A percentile compares a stretch with the other conserved stretches of the same genome.
Conservation (phyloP, 805 yeast species). For the Priceomyces fermenticarens region DNA sequence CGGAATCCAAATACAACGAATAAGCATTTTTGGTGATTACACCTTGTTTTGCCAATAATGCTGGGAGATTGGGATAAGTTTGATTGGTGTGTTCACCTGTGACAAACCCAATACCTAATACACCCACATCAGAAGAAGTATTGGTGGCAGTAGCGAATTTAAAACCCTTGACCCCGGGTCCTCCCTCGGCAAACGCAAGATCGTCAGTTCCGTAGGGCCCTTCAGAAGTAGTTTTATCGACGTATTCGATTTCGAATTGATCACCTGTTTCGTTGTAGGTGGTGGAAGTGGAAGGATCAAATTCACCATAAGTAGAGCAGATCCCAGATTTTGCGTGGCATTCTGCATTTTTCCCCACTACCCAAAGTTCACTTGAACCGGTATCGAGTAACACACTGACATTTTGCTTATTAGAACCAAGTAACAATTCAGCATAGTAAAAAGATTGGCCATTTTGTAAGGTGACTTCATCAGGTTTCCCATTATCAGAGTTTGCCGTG, state of each 20-base stretch:
- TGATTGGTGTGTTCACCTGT: slow-evolving; percentile 12
- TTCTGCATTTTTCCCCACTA: slow-evolving; percentile 9
- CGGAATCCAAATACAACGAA: slow-evolving; percentile 33
- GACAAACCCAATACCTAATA: slow-evolving; percentile 5
- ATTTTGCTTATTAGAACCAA: slow-evolving; percentile 1
- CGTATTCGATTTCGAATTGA: slow-evolving; percentile 12
- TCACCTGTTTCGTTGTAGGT: slow-evolving; percentile 23
- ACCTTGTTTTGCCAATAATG: slow-evolving; percentile 30
- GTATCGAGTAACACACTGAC: slow-evolving; percentile 20
- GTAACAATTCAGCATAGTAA: slow-evolving; percentile 2
- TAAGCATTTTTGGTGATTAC: slow-evolving; percentile 29
- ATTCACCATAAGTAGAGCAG: slow-evolving; percentile 32
- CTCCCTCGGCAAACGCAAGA: slow-evolving; percentile 1
- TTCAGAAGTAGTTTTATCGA: slow-evolving; percentile 25
- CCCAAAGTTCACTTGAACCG: slow-evolving; percentile 31
- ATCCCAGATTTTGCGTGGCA: slow-evolving; percentile 18
- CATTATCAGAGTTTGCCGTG: no score
- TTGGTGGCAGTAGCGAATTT: slow-evolving; percentile 20
- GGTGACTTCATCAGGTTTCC: background rate
- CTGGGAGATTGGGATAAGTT: slow-evolving; percentile 36
- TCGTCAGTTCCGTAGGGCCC: slow-evolving; percentile 2
- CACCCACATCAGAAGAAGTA: slow-evolving; percentile 2
- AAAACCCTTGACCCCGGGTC: slow-evolving; percentile 24
- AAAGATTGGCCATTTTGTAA: slow-evolving; percentile 5
- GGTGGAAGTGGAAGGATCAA: slow-evolving; percentile 28